Percentiles rank a stretch among this genome's conserved stretches.
Evolutionary conservation across 1,284 basidiomycete species (phyloP).

Genomic region (Ganoderma lingzhi): DNA sequence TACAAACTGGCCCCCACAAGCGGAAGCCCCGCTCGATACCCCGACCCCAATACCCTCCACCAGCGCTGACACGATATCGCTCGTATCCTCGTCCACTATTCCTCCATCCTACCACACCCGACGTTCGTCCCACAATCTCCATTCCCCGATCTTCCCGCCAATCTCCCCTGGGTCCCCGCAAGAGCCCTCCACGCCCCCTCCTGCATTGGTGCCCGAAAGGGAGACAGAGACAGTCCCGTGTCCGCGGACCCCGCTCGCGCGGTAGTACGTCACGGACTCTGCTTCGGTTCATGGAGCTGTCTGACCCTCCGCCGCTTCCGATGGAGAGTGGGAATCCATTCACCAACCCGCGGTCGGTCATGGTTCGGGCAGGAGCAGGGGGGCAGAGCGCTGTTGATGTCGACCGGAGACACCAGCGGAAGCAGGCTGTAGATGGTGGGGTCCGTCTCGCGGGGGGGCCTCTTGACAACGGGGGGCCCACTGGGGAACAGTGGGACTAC

Average conservation of each 20-base stretch:
- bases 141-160: background rate
- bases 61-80: background rate
- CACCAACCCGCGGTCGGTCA: background rate
- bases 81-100: background rate
- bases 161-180: background rate
- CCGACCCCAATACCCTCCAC: background rate
- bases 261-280: background rate
- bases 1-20: background rate
- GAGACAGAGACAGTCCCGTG: background rate
- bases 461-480: background rate
- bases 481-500: background rate
- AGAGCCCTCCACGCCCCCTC: background rate
- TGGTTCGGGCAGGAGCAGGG: too few species aligned
- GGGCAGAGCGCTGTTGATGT: background rate
- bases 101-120: background rate
- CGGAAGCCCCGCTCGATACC: background rate
- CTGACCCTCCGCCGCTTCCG: background rate
- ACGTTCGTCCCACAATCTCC: background rate
- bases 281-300: background rate
- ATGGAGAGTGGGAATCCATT: background rate
- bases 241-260: background rate
- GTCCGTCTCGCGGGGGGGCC: slow-evolving; percentile 1
- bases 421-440: background rate
- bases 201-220: background rate
- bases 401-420: background rate